Base-by-base conservation (phyloP, 1,284 basidiomycete species). In the Leccinum insolens region DNA sequence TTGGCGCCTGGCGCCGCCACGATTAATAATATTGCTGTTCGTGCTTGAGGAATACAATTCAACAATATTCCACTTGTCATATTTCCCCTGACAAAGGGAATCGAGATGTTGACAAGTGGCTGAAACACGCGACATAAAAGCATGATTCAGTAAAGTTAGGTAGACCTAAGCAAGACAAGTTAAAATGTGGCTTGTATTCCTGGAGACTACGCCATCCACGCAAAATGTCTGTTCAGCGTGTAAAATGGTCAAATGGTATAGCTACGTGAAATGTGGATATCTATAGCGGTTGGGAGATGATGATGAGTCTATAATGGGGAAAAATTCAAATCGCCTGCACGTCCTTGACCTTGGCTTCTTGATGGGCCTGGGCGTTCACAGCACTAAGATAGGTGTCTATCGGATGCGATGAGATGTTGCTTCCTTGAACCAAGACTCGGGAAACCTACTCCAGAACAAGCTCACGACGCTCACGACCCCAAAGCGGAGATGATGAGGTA, bases 371-470 rank as follows among this genome's bases (percentile, higher is more conserved):
- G 6, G 84, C 80, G 61, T 86, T 85, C 60, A 81, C 78, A 9
- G 79, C 77, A 68, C 84, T 86, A 39, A 86, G 77, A 74, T 86
- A 82, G n/a, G 84, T 82, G 66, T 84, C 83, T 86, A 65, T 65
- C 11, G 5, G 39, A 55, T n/a, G 14, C 14, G 14, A 64, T 71
- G 28, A 67, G 60, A 63, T 39, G 22, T 31, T n/a, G 8, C 20
- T 31, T 31, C 15, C 25, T 6, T 31, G 25, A 31, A 58, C 77
- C 63, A 73, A 41, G 61, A 37, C 44, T 57, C 11, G 6, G 58
- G 12, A 2, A n/a, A 86, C 89, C 64, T 74, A 93, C 91, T 95
- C 95, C 94, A 95, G 81, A 94, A 93, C 65, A 96, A 83, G 68
- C 90, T 91, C 65, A 96, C 93, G 15, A 91, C 85, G 74, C 94